These are phyloP conservation scores for Pholiota molesta DNA, from an alignment of 768 basidiomycete species.

Conservation along the genomic window DNA sequence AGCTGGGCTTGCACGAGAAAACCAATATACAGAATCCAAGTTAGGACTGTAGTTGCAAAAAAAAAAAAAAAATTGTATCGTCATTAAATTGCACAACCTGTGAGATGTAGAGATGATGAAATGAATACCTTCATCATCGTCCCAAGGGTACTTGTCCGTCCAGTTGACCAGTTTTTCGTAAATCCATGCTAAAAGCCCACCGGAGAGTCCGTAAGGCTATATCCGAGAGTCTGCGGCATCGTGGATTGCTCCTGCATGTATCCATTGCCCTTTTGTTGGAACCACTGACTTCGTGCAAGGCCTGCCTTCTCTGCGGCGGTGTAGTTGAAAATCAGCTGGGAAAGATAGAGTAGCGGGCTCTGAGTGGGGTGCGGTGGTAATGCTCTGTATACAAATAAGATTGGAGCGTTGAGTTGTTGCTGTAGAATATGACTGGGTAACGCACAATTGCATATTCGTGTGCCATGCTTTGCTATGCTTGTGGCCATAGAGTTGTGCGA, in stretches of 20 bases:
- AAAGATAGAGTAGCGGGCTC: conserved; percentile 28
- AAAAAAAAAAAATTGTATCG: neutral
- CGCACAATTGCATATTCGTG: conserved; percentile 46
- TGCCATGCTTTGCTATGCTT: conserved; percentile 54
- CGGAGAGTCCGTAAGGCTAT: conserved; percentile 47
- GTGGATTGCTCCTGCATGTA: conserved; percentile 34
- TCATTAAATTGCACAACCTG: neutral
- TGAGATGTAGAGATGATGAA: neutral
- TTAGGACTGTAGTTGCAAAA: conserved; percentile 50
- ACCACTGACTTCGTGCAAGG: neutral
- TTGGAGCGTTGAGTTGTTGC: neutral
- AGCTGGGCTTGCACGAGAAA: conserved; percentile 59
- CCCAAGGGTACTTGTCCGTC: conserved; percentile 9
- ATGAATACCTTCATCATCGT: conserved; percentile 51
- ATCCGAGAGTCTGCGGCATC: conserved; percentile 42
- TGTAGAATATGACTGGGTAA: neutral
- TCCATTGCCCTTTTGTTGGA: conserved; percentile 18
- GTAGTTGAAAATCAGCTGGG: conserved; percentile 30
- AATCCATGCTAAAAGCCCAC: conserved; percentile 41
- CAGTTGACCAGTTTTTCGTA: conserved; percentile 11
- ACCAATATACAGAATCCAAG: conserved; percentile 63
- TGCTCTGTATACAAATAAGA: neutral
- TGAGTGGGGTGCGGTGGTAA: neutral
- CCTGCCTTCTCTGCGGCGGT: conserved; percentile 24
- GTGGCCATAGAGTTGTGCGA: conserved; percentile 30